Percentiles rank a stretch among this genome's conserved stretches.
These are phyloP conservation scores for Angophora floribunda DNA, from an alignment of 345 rosid genomes.

Conservation along the genomic window DNA sequence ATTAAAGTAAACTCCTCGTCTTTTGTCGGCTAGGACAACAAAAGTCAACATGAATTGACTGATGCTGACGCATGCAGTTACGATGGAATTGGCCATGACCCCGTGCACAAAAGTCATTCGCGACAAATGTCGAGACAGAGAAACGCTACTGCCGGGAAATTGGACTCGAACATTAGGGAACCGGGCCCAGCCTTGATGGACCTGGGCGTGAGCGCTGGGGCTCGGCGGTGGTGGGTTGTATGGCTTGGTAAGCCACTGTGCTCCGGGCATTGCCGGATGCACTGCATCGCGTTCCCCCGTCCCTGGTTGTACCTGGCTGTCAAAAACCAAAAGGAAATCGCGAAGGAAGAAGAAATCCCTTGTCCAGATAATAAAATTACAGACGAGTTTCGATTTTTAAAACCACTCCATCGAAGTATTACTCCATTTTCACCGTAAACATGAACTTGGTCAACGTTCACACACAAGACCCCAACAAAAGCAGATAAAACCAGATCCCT, in stretches of 20 bases:
- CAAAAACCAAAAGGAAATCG: too few relatives aligned
- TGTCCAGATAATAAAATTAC: background rate
- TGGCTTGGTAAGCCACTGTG: too few relatives aligned
- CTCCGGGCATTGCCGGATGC: too few relatives aligned
- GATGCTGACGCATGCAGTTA: background rate
- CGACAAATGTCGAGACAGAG: too few relatives aligned
- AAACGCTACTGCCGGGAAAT: too few relatives aligned
- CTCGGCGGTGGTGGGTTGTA: too few relatives aligned
- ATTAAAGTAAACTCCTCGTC: background rate
- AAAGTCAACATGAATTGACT: background rate
- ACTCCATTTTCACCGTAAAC: background rate
- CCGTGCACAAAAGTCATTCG: background rate
- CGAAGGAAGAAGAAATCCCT: too few relatives aligned
- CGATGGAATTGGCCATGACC: background rate
- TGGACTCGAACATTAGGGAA: too few relatives aligned
- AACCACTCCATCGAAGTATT: background rate
- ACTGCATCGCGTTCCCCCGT: too few relatives aligned
- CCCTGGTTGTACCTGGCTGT: too few relatives aligned
- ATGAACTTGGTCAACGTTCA: background rate
- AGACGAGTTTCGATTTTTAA: background rate
- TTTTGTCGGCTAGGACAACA: background rate
- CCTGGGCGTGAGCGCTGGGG: too few relatives aligned
- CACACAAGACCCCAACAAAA: background rate
- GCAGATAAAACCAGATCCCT: background rate
- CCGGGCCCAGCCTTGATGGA: too few relatives aligned